A percentile compares a stretch with the other conserved stretches of the same genome.
Conservation (phyloP, 768 basidiomycete species). For the Amanita rubescens region DNA sequence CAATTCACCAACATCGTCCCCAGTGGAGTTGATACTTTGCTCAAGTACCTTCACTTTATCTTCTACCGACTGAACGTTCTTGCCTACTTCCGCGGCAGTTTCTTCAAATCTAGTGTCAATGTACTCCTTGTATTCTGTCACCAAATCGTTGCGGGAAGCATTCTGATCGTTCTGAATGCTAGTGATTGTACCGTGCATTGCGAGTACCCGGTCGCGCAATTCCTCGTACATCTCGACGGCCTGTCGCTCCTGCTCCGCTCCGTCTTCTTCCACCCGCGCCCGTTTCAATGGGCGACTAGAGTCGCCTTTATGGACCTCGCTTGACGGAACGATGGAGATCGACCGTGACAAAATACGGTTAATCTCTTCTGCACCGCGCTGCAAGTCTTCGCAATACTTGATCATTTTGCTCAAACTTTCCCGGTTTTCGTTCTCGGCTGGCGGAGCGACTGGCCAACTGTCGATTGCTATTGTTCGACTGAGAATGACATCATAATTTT, state of each 20-base stretch:
- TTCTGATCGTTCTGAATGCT: constrained; percentile 18
- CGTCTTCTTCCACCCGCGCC: constrained; percentile 17
- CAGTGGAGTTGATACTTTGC: constrained; percentile 14
- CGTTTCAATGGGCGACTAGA: constrained; percentile 20
- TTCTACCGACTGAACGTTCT: neutral
- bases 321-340: neutral
- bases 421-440: constrained; percentile 13
- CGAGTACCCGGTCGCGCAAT: constrained; percentile 5
- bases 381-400: constrained; percentile 16
- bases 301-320: constrained; percentile 12
- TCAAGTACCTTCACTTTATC: constrained; percentile 10
- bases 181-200: constrained; percentile 2
- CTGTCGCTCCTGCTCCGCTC: constrained; percentile 1
- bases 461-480: constrained; percentile 16
- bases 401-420: constrained; percentile 16
- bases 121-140: constrained; percentile 14
- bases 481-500: constrained; percentile 12
- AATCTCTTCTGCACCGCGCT: constrained; percentile 16
- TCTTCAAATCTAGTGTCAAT: constrained; percentile 16
- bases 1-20: constrained; percentile 14
- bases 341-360: constrained; percentile 12
- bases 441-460: constrained; percentile 22
- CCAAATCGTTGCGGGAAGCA: constrained; percentile 13
- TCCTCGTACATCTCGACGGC: constrained; percentile 14
- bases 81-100: constrained; percentile 2